A percentile compares a stretch with the other conserved stretches of the same genome.
These are phyloP conservation scores for Isabelozyma gotoi DNA, from an alignment of 805 yeast species.

Conservation along the genomic window DNA sequence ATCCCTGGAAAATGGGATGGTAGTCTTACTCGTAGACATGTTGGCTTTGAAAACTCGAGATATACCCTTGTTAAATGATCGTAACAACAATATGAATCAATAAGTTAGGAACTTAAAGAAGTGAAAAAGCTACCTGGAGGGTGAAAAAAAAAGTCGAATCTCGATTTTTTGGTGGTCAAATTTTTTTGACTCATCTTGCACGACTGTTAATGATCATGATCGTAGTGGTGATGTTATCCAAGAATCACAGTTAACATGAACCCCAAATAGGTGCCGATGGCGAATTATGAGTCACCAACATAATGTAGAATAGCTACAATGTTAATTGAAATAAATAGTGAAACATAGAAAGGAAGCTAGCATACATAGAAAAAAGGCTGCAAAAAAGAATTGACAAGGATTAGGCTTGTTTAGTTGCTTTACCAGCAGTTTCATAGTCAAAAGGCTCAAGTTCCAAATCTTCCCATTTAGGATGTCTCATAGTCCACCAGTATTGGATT, in stretches of 20 bases:
- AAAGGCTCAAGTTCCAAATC: slow-evolving; percentile 16
- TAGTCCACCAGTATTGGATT: slow-evolving; percentile 26
- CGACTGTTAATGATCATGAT: neutral
- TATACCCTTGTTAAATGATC: neutral
- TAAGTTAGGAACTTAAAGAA: neutral
- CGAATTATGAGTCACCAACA: no score
- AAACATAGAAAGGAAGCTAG: neutral
- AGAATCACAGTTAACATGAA: no score
- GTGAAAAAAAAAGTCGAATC: slow-evolving; percentile 1
- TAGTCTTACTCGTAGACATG: slow-evolving; percentile 28
- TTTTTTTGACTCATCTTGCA: neutral
- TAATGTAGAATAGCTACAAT: no score
- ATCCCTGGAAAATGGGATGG: slow-evolving; percentile 72
- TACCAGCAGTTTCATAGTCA: neutral
- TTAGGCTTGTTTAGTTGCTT: neutral
- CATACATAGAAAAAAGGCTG: neutral
- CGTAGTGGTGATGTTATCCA: neutral
- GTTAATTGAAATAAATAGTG: no score
- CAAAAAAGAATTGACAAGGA: neutral
- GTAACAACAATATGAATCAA: neutral
- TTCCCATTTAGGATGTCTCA: slow-evolving; percentile 22
- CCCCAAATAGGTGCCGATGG: no score
- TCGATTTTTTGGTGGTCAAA: neutral
- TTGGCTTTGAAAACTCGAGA: slow-evolving; percentile 4
- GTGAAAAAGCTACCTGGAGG: neutral